Conservation (phyloP, 495 filamentous ascomycete genomes). For the Evernia prunastri region DNA sequence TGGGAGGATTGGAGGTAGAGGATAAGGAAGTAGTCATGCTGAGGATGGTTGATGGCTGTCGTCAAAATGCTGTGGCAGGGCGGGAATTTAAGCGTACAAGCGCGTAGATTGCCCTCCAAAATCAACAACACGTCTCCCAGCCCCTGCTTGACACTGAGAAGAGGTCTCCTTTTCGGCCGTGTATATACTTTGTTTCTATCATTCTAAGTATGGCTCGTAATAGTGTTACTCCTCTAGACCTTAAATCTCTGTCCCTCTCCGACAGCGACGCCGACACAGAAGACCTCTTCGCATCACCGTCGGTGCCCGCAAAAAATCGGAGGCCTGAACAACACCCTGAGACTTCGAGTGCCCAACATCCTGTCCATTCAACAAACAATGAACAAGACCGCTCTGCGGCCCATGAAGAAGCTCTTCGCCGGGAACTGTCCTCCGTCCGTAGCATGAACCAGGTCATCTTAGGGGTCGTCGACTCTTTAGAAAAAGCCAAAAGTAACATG, state of each 20-base stretch:
- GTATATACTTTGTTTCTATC: background rate
- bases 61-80: slow-evolving; percentile 17
- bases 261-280: slow-evolving; percentile 60
- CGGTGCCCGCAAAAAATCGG: slow-evolving; percentile 34
- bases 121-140: slow-evolving; percentile 21
- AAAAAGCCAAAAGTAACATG: slow-evolving; percentile 85
- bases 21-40: background rate
- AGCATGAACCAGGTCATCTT: slow-evolving; percentile 85
- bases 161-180: background rate
- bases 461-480: slow-evolving; percentile 69
- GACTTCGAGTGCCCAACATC: slow-evolving; percentile 9
- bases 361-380: slow-evolving; percentile 31
- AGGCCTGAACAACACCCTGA: slow-evolving; percentile 28
- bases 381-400: slow-evolving; percentile 47
- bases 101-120: slow-evolving; percentile 4
- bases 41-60: slow-evolving; percentile 11
- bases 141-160: background rate
- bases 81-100: slow-evolving; percentile 8
- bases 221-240: slow-evolving; percentile 36
- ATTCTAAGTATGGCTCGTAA: slow-evolving; percentile 26
- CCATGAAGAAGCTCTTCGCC: slow-evolving; percentile 64
- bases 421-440: slow-evolving; percentile 73
- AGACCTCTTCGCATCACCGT: slow-evolving; percentile 68
- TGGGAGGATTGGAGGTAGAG: slow-evolving; percentile 4
- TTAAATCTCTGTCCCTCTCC: slow-evolving; percentile 49